Conservation (phyloP, 2,329 filamentous ascomycete genomes). For the Fusarium cicatricum region DNA sequence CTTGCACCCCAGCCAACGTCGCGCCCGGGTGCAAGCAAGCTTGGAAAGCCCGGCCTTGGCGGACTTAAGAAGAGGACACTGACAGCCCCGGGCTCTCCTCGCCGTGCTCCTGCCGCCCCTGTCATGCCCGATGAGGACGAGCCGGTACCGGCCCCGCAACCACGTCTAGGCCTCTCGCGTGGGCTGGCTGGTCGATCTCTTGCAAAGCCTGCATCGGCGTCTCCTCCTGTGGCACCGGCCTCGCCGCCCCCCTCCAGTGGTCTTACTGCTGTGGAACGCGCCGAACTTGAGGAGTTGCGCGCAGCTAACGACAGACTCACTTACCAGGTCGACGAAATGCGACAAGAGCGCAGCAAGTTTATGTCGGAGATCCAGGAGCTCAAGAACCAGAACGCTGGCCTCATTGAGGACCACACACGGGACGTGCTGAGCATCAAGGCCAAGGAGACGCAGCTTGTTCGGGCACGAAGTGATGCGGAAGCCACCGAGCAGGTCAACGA, state of each 20-base stretch:
- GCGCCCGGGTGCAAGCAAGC: conserved; percentile 58
- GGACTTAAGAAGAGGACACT: conserved; percentile 68
- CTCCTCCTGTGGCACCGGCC: conserved; percentile 58
- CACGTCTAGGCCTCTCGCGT: conserved; percentile 73
- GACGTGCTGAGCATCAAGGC: conserved; percentile 97
- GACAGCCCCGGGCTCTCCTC: conserved; percentile 61
- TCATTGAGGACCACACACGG: conserved; percentile 96
- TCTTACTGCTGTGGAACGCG: conserved; percentile 80
- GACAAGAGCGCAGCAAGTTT: conserved; percentile 82
- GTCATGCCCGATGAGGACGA: conserved; percentile 66
- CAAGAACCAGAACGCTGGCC: conserved; percentile 93
- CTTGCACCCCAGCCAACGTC: conserved; percentile 67
- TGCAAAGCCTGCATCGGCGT: conserved; percentile 71
- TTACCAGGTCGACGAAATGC: conserved; percentile 79
- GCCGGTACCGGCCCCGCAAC: conserved; percentile 64
- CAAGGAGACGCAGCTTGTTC: conserved; percentile 96
- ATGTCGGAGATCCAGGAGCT: conserved; percentile 90
- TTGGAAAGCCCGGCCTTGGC: conserved; percentile 62
- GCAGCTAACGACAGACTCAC: conserved; percentile 81
- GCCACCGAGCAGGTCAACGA: conserved; percentile 87
- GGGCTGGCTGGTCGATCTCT: conserved; percentile 88
- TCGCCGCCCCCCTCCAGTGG: conserved; percentile 70
- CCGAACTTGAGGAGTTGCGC: conserved; percentile 91
- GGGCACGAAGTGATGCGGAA: conserved; percentile 89
- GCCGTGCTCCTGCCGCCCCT: conserved; percentile 57